Percentiles rank a stretch among this genome's conserved stretches.
Conservation (phyloP, 2,329 filamentous ascomycete species). For the Zalaria obscura region DNA sequence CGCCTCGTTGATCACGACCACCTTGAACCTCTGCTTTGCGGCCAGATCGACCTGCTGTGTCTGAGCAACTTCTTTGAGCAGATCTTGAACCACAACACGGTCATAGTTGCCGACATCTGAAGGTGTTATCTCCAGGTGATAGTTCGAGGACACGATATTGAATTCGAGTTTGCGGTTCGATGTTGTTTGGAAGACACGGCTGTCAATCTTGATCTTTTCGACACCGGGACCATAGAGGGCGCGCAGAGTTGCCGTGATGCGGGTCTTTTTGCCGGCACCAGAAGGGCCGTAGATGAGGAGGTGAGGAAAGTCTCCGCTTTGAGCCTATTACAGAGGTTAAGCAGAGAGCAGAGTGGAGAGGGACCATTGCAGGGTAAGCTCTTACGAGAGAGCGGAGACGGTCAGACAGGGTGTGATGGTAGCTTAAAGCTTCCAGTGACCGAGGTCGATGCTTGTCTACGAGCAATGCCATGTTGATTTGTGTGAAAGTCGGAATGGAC, state of each 20-base stretch:
- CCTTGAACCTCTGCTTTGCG: slow-evolving; percentile 89
- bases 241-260: slow-evolving; percentile 87
- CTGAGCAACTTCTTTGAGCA: slow-evolving; percentile 95
- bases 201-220: slow-evolving; percentile 99
- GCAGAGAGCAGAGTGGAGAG: background rate
- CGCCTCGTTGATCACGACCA: slow-evolving; percentile 97
- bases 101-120: slow-evolving; percentile 96
- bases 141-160: slow-evolving; percentile 94
- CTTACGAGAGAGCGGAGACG: slow-evolving; percentile 73
- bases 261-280: slow-evolving; percentile 93
- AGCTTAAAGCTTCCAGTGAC: slow-evolving; percentile 65
- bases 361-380: slow-evolving; percentile 1
- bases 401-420: slow-evolving; percentile 78
- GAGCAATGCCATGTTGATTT: slow-evolving; percentile 41
- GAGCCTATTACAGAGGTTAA: slow-evolving; percentile 46
- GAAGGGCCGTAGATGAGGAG: slow-evolving; percentile 94
- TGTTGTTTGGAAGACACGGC: slow-evolving; percentile 87
- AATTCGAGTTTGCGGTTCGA: slow-evolving; percentile 93
- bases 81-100: slow-evolving; percentile 85
- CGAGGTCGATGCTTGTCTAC: slow-evolving; percentile 56
- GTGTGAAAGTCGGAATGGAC: no score
- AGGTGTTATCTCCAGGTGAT: slow-evolving; percentile 96
- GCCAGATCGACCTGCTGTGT: slow-evolving; percentile 95
- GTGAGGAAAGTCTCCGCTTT: slow-evolving; percentile 95
- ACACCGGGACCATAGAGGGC: slow-evolving; percentile 91